Evolutionary conservation across 331 rosid genomes (phyloP).

Genomic region (Arachis monticola): DNA sequence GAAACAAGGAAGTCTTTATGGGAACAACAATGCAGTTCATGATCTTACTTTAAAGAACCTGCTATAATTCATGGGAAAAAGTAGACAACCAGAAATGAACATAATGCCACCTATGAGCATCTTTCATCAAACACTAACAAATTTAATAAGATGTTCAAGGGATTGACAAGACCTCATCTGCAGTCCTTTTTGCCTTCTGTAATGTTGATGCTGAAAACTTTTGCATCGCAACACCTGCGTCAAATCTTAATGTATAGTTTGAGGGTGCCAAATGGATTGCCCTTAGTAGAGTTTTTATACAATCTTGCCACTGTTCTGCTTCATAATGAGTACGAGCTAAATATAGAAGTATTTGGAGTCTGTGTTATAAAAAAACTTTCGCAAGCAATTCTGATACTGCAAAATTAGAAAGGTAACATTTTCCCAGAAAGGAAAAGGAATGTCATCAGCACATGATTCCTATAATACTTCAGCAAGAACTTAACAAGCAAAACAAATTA

Average conservation of each 20-base stretch:
- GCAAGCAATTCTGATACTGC: slow-evolving; percentile 99
- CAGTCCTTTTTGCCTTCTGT: slow-evolving; percentile 89
- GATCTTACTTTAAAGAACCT: slow-evolving; percentile 13
- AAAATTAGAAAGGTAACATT: slow-evolving; percentile 24
- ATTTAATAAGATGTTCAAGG: slow-evolving; percentile 11
- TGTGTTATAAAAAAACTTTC: slow-evolving; percentile 90
- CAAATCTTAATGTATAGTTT: slow-evolving; percentile 94
- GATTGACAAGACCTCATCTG: slow-evolving; percentile 78
- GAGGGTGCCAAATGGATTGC: slow-evolving; percentile 99
- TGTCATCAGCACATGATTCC: slow-evolving; percentile 40
- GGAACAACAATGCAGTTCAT: not conserved
- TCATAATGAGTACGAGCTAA: slow-evolving; percentile 96
- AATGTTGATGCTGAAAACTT: slow-evolving; percentile 96
- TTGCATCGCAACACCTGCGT: slow-evolving; percentile 97
- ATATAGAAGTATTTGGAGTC: slow-evolving; percentile 96
- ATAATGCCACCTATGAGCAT: slow-evolving; percentile 12
- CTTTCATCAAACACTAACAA: slow-evolving; percentile 17
- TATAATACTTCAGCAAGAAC: slow-evolving; percentile 30
- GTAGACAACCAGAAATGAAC: slow-evolving; percentile 4
- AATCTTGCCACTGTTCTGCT: slow-evolving; percentile 99
- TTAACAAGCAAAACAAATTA: slow-evolving; percentile 27
- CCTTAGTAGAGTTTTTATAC: slow-evolving; percentile 87
- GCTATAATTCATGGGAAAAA: slow-evolving; percentile 21
- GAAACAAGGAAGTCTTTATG: slow-evolving; percentile 2
- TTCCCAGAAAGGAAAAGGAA: not conserved